A percentile compares a stretch with the other conserved stretches of the same genome.
Conservation (phyloP, 208 protist species). For the Leishmania gerbilli region DNA sequence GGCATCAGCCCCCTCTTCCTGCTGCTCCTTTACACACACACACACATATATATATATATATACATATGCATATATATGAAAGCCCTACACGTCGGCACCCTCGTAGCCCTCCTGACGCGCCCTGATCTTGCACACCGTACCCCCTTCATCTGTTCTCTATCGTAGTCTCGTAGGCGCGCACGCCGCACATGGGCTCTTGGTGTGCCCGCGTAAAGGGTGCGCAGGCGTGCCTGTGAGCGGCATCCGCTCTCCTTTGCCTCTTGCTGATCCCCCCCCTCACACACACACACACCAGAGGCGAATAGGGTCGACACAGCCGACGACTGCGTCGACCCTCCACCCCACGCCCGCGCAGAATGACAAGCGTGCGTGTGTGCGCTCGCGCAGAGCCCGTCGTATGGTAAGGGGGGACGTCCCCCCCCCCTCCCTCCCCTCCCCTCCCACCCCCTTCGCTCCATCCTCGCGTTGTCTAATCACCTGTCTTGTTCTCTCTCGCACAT, state of each 20-base stretch:
- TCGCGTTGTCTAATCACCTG: neutral
- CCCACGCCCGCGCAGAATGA: neutral
- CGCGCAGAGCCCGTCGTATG: neutral
- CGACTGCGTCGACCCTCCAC: neutral
- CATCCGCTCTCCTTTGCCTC: neutral
- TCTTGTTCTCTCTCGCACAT: neutral
- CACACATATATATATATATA: neutral
- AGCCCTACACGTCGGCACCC: neutral
- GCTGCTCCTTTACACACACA: neutral
- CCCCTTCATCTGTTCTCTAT: conserved; percentile 4
- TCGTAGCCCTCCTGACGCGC: neutral
- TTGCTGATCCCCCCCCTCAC: neutral
- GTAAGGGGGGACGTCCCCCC: neutral
- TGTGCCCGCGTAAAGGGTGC: neutral
- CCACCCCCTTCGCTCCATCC: too few species aligned
- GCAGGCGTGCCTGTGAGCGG: neutral
- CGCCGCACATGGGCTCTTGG: neutral
- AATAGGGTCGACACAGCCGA: too few species aligned
- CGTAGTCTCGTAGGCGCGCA: neutral
- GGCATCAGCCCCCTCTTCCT: neutral
- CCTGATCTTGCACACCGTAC: neutral
- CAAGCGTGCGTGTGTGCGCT: neutral
- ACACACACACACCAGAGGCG: neutral
- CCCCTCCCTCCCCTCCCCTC: neutral
- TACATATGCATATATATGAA: neutral